These are phyloP conservation scores for Fistulifera pelliculosa DNA, from an alignment of 108 stramenopile genomes.

Conservation along the genomic window DNA sequence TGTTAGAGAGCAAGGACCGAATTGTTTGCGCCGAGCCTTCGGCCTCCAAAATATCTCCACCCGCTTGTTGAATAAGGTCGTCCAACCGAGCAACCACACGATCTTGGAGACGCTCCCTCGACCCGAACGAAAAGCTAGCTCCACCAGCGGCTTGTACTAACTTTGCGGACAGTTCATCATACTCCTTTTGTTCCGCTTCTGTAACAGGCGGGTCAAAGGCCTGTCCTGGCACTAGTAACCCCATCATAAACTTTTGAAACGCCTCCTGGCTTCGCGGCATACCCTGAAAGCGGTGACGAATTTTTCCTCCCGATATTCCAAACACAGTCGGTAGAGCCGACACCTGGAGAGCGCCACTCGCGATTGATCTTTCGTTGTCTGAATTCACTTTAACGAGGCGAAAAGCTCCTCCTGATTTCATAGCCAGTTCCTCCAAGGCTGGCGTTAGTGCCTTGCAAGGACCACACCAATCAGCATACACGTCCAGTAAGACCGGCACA, in stretches of 20 bases:
- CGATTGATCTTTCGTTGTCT: conserved; percentile 60
- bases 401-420: conserved; percentile 71
- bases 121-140: conserved; percentile 67
- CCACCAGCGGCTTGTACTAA: conserved; percentile 60
- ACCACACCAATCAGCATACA: conserved; percentile 75
- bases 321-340: conserved; percentile 79
- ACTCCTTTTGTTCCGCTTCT: conserved; percentile 40
- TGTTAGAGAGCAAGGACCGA: conserved; percentile 56
- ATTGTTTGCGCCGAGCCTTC: conserved; percentile 63
- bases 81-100: conserved; percentile 40
- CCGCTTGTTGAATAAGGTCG: conserved; percentile 41
- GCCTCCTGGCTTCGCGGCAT: conserved; percentile 66
- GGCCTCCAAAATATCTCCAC: conserved; percentile 44
- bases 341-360: conserved; percentile 59
- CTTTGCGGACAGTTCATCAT: conserved; percentile 49
- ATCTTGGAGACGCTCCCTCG: conserved; percentile 61
- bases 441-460: conserved; percentile 82
- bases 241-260: conserved; percentile 79
- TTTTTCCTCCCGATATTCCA: conserved; percentile 72
- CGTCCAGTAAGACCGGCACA: conserved; percentile 77
- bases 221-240: conserved; percentile 46
- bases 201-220: conserved; percentile 53
- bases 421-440: conserved; percentile 72
- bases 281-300: conserved; percentile 71
- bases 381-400: conserved; percentile 84